A percentile compares a stretch with the other conserved stretches of the same genome.
phyloP scores from a whole-genome alignment of 768 basidiomycete species.

The Suillus subaureus region DNA sequence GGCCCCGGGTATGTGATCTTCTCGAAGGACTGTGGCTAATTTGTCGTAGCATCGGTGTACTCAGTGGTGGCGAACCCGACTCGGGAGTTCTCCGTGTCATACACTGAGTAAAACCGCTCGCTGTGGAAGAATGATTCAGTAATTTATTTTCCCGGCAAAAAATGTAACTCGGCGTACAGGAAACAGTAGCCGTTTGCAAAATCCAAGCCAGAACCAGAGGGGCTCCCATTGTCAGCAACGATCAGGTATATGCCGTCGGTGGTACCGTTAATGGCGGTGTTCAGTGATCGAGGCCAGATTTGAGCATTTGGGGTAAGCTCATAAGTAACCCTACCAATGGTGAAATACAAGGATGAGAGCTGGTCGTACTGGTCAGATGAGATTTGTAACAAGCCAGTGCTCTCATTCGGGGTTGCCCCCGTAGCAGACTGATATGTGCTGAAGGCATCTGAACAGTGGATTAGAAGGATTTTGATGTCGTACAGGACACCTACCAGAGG shows the following conservation, averaged over 20 bases:
- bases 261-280: constrained; percentile 34
- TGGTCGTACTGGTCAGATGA: constrained; percentile 8
- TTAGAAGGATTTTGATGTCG: not conserved
- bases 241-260: constrained; percentile 7
- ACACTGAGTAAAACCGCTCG: too few species aligned
- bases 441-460: constrained; percentile 15
- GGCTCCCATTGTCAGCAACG: constrained; percentile 23
- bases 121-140: too few species aligned
- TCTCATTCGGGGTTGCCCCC: constrained; percentile 11
- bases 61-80: too few species aligned
- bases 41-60: too few species aligned
- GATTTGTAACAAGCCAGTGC: constrained; percentile 19
- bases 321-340: constrained; percentile 21
- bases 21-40: too few species aligned
- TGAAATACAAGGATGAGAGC: constrained; percentile 9
- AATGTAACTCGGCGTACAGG: too few species aligned
- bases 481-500: constrained; percentile 8
- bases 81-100: too few species aligned
- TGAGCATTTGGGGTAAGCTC: constrained; percentile 34
- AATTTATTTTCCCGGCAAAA: too few species aligned
- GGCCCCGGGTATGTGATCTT: too few species aligned
- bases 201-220: too few species aligned
- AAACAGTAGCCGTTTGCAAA: too few species aligned
- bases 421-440: constrained; percentile 12
- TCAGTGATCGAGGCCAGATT: constrained; percentile 36